Conservation (phyloP, 2,329 filamentous ascomycete genomes). For the Fusarium staphyleae region DNA sequence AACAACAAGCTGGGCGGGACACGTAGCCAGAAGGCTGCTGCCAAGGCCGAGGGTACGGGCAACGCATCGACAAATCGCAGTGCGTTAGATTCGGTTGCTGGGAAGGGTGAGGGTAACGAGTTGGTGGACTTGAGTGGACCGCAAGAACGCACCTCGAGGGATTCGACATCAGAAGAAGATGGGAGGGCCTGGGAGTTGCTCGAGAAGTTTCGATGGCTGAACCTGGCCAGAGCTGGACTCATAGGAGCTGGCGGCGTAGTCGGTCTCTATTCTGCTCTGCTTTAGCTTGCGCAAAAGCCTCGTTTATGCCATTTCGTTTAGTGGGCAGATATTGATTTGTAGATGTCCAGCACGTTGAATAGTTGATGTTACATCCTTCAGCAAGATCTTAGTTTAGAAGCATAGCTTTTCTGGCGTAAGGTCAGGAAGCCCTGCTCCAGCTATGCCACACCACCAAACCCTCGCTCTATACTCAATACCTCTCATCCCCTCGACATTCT, state of each 20-base stretch:
- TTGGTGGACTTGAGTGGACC: not conserved
- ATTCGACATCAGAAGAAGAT: not conserved
- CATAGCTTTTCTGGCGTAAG: not conserved
- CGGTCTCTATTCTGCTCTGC: not conserved
- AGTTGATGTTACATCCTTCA: too few relatives aligned
- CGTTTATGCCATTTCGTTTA: too few relatives aligned
- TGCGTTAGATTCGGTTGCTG: not conserved
- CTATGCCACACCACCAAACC: conserved; percentile 23
- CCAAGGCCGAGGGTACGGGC: not conserved
- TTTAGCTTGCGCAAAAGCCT: too few relatives aligned
- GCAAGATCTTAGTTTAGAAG: not conserved
- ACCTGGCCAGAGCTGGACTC: not conserved
- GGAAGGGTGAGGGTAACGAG: not conserved
- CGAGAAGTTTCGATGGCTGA: not conserved
- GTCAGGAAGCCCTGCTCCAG: not conserved
- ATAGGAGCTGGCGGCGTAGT: not conserved
- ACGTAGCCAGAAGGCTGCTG: not conserved
- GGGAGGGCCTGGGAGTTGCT: not conserved
- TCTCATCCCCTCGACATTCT: not conserved
- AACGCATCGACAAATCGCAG: not conserved
- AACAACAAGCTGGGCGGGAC: not conserved
- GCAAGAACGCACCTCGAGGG: not conserved
- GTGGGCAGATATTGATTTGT: too few relatives aligned
- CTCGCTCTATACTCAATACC: conserved; percentile 17
- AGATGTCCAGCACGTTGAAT: too few relatives aligned